Conservation (phyloP, 352 stramenopile species). For the Plasmopara viticola region DNA sequence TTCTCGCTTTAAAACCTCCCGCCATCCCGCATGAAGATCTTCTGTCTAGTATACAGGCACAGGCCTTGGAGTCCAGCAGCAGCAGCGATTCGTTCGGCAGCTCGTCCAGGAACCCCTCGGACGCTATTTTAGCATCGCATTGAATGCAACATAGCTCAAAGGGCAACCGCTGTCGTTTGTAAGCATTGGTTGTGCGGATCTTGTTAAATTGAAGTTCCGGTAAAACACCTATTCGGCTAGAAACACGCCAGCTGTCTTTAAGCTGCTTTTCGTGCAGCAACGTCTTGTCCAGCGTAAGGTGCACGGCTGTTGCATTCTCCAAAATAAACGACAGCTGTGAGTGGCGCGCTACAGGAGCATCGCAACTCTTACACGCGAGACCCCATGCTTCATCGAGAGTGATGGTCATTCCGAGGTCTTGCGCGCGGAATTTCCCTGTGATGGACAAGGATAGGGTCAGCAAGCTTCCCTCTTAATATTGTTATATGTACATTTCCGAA, state of each 20-base stretch:
- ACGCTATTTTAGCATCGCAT: conserved; percentile 47
- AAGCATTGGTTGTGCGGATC: conserved; percentile 31
- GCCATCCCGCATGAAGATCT: conserved; percentile 7
- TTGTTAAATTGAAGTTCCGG: conserved; percentile 43
- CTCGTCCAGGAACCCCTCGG: conserved; percentile 31
- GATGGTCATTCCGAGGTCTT: conserved; percentile 15
- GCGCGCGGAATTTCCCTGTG: conserved; percentile 1
- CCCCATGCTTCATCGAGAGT: conserved; percentile 20
- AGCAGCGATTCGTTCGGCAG: conserved; percentile 30
- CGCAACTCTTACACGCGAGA: conserved; percentile 24
- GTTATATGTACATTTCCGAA: not conserved
- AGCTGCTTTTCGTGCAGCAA: conserved; percentile 34
- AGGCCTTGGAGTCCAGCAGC: conserved; percentile 48
- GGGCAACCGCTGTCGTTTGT: conserved; percentile 31
- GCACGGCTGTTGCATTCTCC: conserved; percentile 42
- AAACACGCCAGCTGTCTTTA: conserved; percentile 28
- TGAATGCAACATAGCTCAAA: conserved; percentile 48
- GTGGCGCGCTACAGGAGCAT: conserved; percentile 24
- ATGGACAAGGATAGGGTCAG: not conserved
- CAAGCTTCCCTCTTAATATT: too few species aligned
- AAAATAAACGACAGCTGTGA: conserved; percentile 44
- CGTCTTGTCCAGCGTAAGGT: conserved; percentile 36
- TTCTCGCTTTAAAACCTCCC: conserved; percentile 11
- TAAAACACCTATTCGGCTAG: conserved; percentile 20
- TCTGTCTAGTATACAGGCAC: conserved; percentile 25